Evolutionary conservation across 2,329 filamentous ascomycete species (phyloP).

Genomic region (Ceratocystis lukuohia): DNA sequence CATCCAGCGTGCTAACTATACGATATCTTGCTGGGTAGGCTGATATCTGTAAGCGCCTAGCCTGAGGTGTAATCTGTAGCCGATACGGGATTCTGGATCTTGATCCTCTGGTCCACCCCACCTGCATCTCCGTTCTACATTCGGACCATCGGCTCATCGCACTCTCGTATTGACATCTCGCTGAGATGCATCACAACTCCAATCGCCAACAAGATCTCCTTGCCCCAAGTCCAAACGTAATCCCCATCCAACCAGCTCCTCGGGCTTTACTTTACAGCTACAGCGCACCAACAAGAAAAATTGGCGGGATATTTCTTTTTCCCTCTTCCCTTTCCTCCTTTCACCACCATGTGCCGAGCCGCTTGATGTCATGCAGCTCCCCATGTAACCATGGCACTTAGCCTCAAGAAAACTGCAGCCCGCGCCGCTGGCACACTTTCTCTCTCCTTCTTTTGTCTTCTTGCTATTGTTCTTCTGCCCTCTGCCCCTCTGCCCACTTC

Average conservation of each 20-base stretch:
- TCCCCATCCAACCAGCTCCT: background rate
- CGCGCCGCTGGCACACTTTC: too few species aligned
- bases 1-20: too few species aligned
- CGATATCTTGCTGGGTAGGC: too few species aligned
- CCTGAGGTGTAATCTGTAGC: too few species aligned
- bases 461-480: too few species aligned
- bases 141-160: background rate
- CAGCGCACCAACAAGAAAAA: background rate
- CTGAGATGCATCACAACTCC: background rate
- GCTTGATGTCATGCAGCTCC: background rate
- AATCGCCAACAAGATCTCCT: background rate
- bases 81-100: too few species aligned
- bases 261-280: background rate
- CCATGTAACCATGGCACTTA: background rate
- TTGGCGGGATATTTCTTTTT: background rate
- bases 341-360: background rate
- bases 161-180: background rate
- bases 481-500: too few species aligned
- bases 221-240: background rate
- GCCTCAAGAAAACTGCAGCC: too few species aligned
- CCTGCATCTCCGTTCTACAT: background rate
- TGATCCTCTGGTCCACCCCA: background rate
- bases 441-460: too few species aligned
- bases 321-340: background rate
- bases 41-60: too few species aligned